These are phyloP conservation scores for Annulohypoxylon moriforme DNA, from an alignment of 495 filamentous ascomycete species.

Conservation along the genomic window DNA sequence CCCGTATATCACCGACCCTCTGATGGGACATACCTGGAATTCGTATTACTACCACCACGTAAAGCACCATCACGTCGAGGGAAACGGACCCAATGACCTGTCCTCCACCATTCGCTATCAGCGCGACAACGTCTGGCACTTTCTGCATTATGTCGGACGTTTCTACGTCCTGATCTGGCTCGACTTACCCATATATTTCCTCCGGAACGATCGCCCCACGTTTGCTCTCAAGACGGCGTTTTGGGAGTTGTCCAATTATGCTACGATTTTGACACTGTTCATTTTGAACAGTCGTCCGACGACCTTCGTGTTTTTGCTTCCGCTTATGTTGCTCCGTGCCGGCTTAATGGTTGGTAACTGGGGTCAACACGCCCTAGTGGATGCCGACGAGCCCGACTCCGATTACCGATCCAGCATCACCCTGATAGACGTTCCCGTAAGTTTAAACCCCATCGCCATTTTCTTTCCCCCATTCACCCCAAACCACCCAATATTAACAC, in stretches of 20 bases:
- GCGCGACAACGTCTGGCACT: slow-evolving; percentile 71
- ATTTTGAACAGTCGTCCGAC: slow-evolving; percentile 63
- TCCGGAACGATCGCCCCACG: slow-evolving; percentile 62
- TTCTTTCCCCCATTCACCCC: slow-evolving; percentile 5
- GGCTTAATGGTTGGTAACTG: slow-evolving; percentile 81
- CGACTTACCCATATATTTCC: slow-evolving; percentile 79
- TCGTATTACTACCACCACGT: slow-evolving; percentile 87
- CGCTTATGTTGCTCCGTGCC: slow-evolving; percentile 67
- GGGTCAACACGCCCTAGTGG: slow-evolving; percentile 80
- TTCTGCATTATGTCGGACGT: slow-evolving; percentile 74
- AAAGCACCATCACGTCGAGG: slow-evolving; percentile 86
- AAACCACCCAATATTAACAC: slow-evolving; percentile 1
- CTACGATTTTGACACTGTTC: slow-evolving; percentile 60
- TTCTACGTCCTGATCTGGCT: slow-evolving; percentile 79
- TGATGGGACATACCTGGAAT: slow-evolving; percentile 87
- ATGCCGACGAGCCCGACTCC: slow-evolving; percentile 73
- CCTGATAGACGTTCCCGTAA: slow-evolving; percentile 75
- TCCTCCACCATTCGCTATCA: slow-evolving; percentile 81
- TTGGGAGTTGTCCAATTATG: slow-evolving; percentile 68
- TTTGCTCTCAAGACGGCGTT: slow-evolving; percentile 64
- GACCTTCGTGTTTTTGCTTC: slow-evolving; percentile 69
- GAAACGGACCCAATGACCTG: slow-evolving; percentile 80
- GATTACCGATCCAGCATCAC: slow-evolving; percentile 79
- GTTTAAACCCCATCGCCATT: slow-evolving; percentile 33
- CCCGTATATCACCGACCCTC: slow-evolving; percentile 77